Base-by-base conservation (phyloP, 2,329 filamentous ascomycete genomes). In the Exophiala aquamarina region DNA sequence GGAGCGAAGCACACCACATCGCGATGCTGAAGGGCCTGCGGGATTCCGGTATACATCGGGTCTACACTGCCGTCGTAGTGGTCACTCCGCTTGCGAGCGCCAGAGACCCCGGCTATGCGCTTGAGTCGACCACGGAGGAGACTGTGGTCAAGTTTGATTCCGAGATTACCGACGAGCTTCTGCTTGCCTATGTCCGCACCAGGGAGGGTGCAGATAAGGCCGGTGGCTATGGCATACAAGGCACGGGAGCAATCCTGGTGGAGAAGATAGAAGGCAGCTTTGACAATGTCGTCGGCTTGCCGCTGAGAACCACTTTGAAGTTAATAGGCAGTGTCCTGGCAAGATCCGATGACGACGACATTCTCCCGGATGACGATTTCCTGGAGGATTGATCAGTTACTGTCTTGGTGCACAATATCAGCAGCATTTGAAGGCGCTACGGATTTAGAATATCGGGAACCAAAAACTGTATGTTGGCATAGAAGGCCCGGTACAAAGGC, bases 141-240 rank as follows among this genome's bases (percentile, higher is more conserved):
- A 97, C 92, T 35, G 80, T 77, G 52, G 93, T 98, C n/a, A 82
- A 79, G 63, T 98, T 98, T 69, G 89, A 90, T 63, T 69, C 75
- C 49, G 79, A 78, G 34, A 75, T 84, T 3, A 82, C 82, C 11
- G 92, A 98, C 70, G 90, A 95, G 50, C 79, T 95, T 57, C 84
- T 97, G 49, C 74, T 89, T 59, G 80, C 79, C 43, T 78, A 78
- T 65, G 75, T 78, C 41, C 63, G 64, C 49, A 96, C 92, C 17
- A 78, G 92, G 45, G 93, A 98, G 73, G 93, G 93, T 2, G 90
- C 83, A 9, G 93, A 97, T 68, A 98, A 97, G 75, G 93, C 93
- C 0, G 93, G 93, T 2, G 93, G 93, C 0, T 98, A 98, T 68
- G 93, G 89, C 1, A 81, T 98, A 43, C 93, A 98, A 69, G 93